These are phyloP conservation scores for Termitomyces sp. DNA, from an alignment of 768 basidiomycete genomes.

Conservation along the genomic window DNA sequence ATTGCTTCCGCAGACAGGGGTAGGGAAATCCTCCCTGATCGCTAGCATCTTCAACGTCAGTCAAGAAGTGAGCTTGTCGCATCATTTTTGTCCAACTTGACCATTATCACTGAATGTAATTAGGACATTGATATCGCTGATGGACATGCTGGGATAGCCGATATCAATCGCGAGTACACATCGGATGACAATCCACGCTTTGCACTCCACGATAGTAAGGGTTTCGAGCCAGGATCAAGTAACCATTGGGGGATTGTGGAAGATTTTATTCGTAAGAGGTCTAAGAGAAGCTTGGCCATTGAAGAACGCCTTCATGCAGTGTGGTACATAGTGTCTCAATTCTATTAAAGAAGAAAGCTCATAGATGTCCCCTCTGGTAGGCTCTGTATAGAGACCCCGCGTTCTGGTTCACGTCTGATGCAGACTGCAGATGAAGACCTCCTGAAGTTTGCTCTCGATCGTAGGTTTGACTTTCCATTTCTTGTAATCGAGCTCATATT, in stretches of 20 bases:
- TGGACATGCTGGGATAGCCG: background rate
- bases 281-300: background rate
- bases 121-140: background rate
- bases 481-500: background rate
- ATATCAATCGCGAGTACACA: background rate
- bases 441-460: background rate
- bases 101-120: background rate
- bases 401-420: conserved; percentile 1
- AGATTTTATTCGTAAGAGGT: background rate
- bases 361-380: background rate
- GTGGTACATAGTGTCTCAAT: background rate
- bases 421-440: background rate
- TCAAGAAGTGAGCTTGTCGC: background rate
- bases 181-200: background rate
- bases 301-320: background rate
- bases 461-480: background rate
- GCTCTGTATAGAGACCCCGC: background rate
- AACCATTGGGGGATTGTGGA: background rate
- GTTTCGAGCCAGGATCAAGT: background rate
- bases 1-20: background rate
- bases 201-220: background rate
- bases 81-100: background rate
- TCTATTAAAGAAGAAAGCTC: background rate
- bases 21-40: background rate
- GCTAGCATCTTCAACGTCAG: background rate